Conservation (phyloP, 345 rosid genomes). For the Rubroshorea leprosula region DNA sequence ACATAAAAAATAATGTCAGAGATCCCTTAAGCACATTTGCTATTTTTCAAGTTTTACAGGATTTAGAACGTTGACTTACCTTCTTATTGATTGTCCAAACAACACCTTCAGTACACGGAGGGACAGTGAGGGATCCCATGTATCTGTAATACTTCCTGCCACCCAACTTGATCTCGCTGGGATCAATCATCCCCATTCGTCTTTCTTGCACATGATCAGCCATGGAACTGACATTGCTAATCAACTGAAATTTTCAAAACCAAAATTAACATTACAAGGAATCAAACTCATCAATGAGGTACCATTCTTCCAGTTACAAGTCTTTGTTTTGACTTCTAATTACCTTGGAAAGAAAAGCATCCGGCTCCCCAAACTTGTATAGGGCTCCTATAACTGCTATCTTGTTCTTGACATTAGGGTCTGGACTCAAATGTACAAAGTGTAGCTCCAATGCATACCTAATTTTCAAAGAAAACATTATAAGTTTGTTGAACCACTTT, state of each 20-base stretch:
- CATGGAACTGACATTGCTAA: conserved; percentile 17
- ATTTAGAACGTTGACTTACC: conserved; percentile 22
- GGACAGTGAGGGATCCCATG: conserved; percentile 73
- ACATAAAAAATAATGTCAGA: background rate
- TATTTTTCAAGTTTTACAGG: background rate
- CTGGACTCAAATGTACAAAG: conserved; percentile 56
- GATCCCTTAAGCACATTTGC: background rate
- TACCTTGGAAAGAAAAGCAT: conserved; percentile 57
- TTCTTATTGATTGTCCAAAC: conserved; percentile 51
- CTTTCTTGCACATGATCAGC: conserved; percentile 20
- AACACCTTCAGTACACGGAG: conserved; percentile 84
- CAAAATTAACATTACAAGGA: background rate
- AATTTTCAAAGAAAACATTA: background rate
- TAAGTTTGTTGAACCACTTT: background rate
- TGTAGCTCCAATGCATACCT: conserved; percentile 70
- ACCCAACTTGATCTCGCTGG: conserved; percentile 37
- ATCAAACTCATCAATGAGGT: background rate
- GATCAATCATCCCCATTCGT: conserved; percentile 44
- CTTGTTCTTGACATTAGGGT: conserved; percentile 31
- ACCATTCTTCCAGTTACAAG: background rate
- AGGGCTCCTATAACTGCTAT: conserved; percentile 46
- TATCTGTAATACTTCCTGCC: conserved; percentile 58
- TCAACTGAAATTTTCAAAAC: conserved; percentile 23
- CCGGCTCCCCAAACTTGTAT: conserved; percentile 44
- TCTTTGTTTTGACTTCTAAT: background rate